Conservation (phyloP, 2,329 filamentous ascomycete genomes). For the Fusarium pseudoanthophilum region DNA sequence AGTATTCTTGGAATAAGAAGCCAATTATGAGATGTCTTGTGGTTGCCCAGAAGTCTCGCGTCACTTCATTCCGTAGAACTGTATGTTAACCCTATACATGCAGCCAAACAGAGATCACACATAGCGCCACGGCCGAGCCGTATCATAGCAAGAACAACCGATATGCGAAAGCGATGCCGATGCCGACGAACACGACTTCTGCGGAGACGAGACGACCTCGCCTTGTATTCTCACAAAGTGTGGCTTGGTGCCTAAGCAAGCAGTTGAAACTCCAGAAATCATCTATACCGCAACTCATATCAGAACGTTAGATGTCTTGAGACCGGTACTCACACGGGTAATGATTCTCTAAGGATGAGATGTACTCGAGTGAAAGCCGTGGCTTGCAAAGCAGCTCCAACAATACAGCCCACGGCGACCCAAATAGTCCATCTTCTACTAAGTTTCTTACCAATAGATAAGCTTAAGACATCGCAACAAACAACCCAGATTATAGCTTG, state of each 20-base stretch:
- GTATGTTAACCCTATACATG: too few species aligned
- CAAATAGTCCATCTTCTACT: constrained; percentile 62
- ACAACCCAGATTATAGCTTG: constrained; percentile 55
- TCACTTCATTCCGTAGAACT: too few species aligned
- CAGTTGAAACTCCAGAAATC: fast-evolving
- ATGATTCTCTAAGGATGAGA: constrained; percentile 53
- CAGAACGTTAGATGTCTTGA: constrained; percentile 55
- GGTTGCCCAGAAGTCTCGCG: too few species aligned
- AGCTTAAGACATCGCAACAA: constrained; percentile 54
- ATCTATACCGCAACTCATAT: neutral
- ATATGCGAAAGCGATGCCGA: constrained; percentile 52
- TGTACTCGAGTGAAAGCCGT: constrained; percentile 55
- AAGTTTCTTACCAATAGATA: too few species aligned
- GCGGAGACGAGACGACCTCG: constrained; percentile 64
- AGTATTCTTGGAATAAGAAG: too few species aligned
- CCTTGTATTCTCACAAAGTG: constrained; percentile 43
- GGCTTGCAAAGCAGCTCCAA: constrained; percentile 69
- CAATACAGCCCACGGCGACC: constrained; percentile 62
- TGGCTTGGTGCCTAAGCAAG: too few species aligned
- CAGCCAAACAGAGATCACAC: too few species aligned
- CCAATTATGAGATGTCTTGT: too few species aligned
- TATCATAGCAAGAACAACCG: too few species aligned
- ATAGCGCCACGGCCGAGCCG: too few species aligned
- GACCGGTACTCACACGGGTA: constrained; percentile 61
- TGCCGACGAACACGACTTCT: constrained; percentile 53